These are phyloP conservation scores for Laguncularia racemosa DNA, from an alignment of 345 rosid genomes.

Conservation along the genomic window DNA sequence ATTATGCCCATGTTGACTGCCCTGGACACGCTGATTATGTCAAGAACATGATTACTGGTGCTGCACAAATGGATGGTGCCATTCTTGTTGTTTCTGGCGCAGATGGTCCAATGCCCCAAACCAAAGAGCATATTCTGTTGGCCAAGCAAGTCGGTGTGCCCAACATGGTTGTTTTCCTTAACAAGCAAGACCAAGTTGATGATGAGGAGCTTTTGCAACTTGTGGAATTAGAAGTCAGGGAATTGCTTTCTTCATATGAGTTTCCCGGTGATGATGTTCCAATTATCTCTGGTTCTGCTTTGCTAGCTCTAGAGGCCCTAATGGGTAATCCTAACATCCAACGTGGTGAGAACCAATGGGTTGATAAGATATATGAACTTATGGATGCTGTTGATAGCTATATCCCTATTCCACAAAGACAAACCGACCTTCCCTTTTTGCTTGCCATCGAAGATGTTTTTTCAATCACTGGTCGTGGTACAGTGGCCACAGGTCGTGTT, in stretches of 20 bases:
- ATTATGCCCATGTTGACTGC: conserved; percentile 90
- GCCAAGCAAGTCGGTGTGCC: conserved; percentile 95
- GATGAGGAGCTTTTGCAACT: conserved; percentile 82
- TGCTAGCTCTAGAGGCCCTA: conserved; percentile 72
- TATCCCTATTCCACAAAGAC: conserved; percentile 78
- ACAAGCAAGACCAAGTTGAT: conserved; percentile 89
- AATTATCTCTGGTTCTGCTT: conserved; percentile 76
- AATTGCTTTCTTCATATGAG: conserved; percentile 69
- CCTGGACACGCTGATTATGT: conserved; percentile 94
- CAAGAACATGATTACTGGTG: conserved; percentile 88
- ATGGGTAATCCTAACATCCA: conserved; percentile 58
- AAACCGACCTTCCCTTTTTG: conserved; percentile 76
- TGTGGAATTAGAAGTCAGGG: conserved; percentile 97
- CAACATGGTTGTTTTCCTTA: conserved; percentile 77
- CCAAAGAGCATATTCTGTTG: conserved; percentile 76
- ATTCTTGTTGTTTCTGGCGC: conserved; percentile 80
- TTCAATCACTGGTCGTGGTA: conserved; percentile 87
- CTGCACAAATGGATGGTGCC: conserved; percentile 93
- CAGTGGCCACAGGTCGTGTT: conserved; percentile 85
- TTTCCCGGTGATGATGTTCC: conserved; percentile 88
- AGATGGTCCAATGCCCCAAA: conserved; percentile 95
- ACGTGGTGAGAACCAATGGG: conserved; percentile 84
- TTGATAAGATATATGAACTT: conserved; percentile 79
- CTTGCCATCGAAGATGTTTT: conserved; percentile 89
- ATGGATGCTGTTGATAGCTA: conserved; percentile 87